These are phyloP conservation scores for Aegilops longissima DNA, from an alignment of 176 grass and related monocot species.

Conservation along the genomic window DNA sequence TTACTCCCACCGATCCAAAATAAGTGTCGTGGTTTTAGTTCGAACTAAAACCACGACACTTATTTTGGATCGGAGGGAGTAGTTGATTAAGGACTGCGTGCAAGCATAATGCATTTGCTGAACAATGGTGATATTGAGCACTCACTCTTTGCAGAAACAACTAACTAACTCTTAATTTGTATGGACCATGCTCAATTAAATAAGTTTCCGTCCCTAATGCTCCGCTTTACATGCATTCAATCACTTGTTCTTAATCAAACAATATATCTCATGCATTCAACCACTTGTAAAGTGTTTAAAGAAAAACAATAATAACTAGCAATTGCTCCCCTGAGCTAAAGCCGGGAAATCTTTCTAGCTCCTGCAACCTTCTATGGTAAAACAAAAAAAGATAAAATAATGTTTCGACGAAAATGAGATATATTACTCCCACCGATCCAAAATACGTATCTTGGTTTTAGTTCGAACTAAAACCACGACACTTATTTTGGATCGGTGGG, in stretches of 20 bases:
- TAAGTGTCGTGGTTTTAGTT: too few relatives aligned
- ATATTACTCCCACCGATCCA: too few relatives aligned
- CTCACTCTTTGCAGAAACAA: neutral
- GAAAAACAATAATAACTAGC: slow-evolving; percentile 3
- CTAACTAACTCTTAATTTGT: neutral
- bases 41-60: too few relatives aligned
- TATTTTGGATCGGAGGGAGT: too few relatives aligned
- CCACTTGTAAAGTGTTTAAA: neutral
- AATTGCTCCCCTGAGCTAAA: neutral
- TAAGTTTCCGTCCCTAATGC: neutral
- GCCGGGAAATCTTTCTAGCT: neutral
- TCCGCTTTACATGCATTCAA: neutral
- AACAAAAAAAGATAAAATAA: neutral
- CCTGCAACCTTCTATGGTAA: slow-evolving; percentile 28
- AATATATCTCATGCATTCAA: neutral
- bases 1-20: too few relatives aligned
- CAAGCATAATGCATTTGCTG: slow-evolving; percentile 13
- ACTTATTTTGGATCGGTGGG: too few relatives aligned
- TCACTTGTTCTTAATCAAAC: neutral
- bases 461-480: too few relatives aligned
- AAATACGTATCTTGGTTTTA: too few relatives aligned
- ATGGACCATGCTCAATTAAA: slow-evolving; percentile 16
- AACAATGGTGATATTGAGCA: slow-evolving; percentile 20
- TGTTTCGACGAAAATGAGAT: neutral
- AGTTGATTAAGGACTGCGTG: neutral